Conservation (phyloP, 192 early-diverging fungal genomes). For the Thoreauomyces humboldtii region DNA sequence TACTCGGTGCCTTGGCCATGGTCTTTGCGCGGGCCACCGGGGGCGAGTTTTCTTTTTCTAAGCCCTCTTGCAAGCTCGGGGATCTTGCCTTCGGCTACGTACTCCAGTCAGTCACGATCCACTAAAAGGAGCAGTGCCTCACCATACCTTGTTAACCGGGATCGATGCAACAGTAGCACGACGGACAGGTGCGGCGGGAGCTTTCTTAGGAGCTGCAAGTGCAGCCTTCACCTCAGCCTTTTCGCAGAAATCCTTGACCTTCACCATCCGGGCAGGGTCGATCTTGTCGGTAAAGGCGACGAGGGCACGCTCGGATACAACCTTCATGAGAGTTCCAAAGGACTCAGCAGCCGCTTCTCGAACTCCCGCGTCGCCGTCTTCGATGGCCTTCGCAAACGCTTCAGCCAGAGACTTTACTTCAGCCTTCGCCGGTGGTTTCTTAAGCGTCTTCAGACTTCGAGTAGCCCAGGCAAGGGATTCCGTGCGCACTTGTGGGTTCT, state of each 20-base stretch:
- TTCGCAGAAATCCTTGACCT: conserved; percentile 83
- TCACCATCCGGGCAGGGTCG: conserved; percentile 83
- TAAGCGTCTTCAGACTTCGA: conserved; percentile 71
- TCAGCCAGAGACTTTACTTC: conserved; percentile 82
- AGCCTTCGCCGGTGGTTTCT: conserved; percentile 67
- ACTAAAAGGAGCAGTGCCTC: no score
- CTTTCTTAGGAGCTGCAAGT: neutral
- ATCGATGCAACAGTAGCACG: neutral
- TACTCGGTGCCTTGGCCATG: no score
- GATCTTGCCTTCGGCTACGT: no score
- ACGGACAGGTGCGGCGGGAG: neutral
- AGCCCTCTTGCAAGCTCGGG: no score
- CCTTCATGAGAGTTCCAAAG: conserved; percentile 86
- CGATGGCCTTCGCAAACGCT: conserved; percentile 70
- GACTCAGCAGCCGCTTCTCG: conserved; percentile 82
- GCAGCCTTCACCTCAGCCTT: conserved; percentile 68
- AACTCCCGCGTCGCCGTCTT: conserved; percentile 81
- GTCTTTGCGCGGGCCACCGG: no score
- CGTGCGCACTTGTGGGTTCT: conserved; percentile 88
- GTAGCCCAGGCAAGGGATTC: conserved; percentile 74
- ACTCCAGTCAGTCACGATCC: no score
- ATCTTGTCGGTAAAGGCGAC: conserved; percentile 70
- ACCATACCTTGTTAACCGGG: no score
- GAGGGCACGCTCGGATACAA: conserved; percentile 74
- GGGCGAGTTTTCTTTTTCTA: no score